Evolutionary conservation across 768 basidiomycete genomes (phyloP).

Genomic region (Boletellus emodensis): DNA sequence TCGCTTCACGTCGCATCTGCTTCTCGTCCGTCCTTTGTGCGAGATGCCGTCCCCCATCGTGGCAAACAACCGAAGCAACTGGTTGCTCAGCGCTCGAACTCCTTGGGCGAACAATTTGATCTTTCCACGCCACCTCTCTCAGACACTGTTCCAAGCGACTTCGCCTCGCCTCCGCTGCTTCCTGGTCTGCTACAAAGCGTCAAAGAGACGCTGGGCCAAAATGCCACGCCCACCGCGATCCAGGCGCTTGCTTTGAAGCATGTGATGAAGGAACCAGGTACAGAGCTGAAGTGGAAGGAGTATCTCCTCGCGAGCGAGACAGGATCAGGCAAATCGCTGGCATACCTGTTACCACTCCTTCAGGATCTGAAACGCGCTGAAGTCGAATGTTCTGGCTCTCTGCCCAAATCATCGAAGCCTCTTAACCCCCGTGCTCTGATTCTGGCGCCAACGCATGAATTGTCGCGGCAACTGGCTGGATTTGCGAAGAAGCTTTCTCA

Average conservation of each 20-base stretch:
- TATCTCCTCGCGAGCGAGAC: conserved; percentile 84
- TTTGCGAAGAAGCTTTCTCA: conserved; percentile 77
- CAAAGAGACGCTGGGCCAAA: conserved; percentile 51
- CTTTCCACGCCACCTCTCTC: conserved; percentile 23
- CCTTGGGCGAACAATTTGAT: conserved; percentile 37
- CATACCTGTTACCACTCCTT: conserved; percentile 81
- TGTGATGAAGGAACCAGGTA: conserved; percentile 38
- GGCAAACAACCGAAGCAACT: conserved; percentile 8
- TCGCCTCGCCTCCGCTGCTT: conserved; percentile 67
- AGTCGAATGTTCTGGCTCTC: conserved; percentile 14
- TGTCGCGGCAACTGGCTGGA: conserved; percentile 71
- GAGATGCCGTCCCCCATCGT: conserved; percentile 18
- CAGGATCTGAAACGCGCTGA: conserved; percentile 74
- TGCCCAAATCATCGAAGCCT: conserved; percentile 16
- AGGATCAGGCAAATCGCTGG: conserved; percentile 88
- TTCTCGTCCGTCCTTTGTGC: conserved; percentile 14
- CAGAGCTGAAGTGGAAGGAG: conserved; percentile 28
- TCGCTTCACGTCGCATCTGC: conserved; percentile 23
- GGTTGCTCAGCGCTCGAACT: conserved; percentile 14
- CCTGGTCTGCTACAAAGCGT: conserved; percentile 60
- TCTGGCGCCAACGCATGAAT: conserved; percentile 86
- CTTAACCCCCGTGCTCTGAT: conserved; percentile 74
- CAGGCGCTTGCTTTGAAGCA: conserved; percentile 70
- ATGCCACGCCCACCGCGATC: conserved; percentile 68
- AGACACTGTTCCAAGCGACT: conserved; percentile 36